These are phyloP conservation scores for Populus tremula DNA, from an alignment of 345 rosid genomes.

Conservation along the genomic window DNA sequence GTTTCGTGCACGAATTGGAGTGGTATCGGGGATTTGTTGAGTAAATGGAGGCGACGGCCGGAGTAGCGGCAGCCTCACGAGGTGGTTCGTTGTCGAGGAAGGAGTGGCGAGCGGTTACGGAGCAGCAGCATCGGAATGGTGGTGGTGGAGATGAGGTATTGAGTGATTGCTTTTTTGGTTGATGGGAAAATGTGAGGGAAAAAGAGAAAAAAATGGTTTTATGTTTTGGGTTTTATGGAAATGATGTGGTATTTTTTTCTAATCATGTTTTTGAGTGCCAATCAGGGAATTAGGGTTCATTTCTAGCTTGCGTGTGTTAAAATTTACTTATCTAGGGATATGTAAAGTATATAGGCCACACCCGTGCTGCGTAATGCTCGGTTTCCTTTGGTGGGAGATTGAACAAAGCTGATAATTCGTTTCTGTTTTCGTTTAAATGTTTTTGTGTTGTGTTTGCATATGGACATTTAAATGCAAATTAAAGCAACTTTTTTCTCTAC, in stretches of 20 bases:
- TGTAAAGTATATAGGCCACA: not conserved
- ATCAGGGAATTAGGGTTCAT: not conserved
- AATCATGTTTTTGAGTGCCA: not conserved
- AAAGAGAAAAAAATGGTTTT: not conserved
- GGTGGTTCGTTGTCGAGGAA: conserved; percentile 67
- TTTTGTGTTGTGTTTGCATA: not conserved
- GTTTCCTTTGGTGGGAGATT: not conserved
- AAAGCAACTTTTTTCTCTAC: not conserved
- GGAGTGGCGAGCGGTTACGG: conserved; percentile 96
- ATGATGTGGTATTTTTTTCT: not conserved
- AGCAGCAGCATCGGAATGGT: conserved; percentile 48
- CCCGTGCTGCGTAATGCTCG: not conserved
- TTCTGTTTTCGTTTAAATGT: not conserved
- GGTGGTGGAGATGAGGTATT: conserved; percentile 52
- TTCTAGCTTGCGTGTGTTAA: not conserved
- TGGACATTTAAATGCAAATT: not conserved
- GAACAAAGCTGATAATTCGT: not conserved
- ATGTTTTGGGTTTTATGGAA: not conserved
- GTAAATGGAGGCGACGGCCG: conserved; percentile 85
- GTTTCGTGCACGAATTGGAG: conserved; percentile 20
- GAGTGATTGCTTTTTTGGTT: not conserved
- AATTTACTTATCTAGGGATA: not conserved
- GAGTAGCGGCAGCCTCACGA: conserved; percentile 54
- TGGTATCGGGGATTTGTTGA: conserved; percentile 15
- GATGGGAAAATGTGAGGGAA: conserved; percentile 1